Base-by-base conservation (phyloP, 345 rosid genomes). In the Aethionema arabicum region DNA sequence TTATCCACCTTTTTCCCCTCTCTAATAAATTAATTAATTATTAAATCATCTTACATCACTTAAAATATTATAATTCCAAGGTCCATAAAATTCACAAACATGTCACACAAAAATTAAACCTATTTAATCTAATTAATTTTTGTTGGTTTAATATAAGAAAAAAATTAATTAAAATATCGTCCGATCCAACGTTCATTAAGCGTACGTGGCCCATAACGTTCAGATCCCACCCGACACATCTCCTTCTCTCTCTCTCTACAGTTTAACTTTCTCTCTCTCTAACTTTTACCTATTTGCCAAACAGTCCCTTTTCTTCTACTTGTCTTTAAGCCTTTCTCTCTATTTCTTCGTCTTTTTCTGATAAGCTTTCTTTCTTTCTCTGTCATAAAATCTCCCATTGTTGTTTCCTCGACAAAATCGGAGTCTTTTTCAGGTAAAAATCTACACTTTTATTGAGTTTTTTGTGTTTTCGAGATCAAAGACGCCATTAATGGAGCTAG, bases 141-240 rank as follows among this genome's bases (percentile, higher is more conserved):
- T 15, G 1, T 59, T 36, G 8, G 2, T 48, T 8, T 21, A 21
- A 27, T 7, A 32, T 40, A 16, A 56, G n/a, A n/a, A 43, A 37
- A 2, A 3, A 3, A 12, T 10, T 49, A 2, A 21, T 21, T 7
- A 56, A 53, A 44, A 62, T 47, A 37, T 64, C 32, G 62, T 61
- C 52, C 63, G 71, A 56, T 56, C 65, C 67, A 72, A 65, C 75
- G 74, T 62, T 58, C 63, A 67, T 62, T 41, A 45, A 51, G 56
- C 73, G 69, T 68, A 71, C 78, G 74, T 78, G 78, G 70, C 75
- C 62, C 79, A 72, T 52, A 29, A 27, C 8, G 11, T 56, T 75
- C 80, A 70, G 73, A 61, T 58, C 62, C 30, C 32, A 55, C 70
- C 77, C 79, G 79, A 80, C 79, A 66, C 70, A 48, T 55, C 11